Evolutionary conservation across 192 early-diverging fungal genomes (phyloP).

Genomic region (Podila epigama): DNA sequence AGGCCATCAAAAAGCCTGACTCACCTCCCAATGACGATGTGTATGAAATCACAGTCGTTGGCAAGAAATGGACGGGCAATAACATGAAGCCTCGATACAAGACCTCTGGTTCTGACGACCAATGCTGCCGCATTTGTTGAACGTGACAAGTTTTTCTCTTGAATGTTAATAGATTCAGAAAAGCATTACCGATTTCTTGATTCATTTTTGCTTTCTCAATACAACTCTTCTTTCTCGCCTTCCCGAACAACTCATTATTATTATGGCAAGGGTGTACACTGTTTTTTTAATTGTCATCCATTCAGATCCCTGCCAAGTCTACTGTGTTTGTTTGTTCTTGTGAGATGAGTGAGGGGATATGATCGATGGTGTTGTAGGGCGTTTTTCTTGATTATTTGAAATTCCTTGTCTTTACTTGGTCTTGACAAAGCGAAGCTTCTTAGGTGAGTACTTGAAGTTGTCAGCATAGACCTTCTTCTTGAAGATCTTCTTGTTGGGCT

Average conservation of each 20-base stretch:
- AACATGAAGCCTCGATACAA: background rate
- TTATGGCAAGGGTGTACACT: no score
- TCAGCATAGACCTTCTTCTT: constrained; percentile 88
- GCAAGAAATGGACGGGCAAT: constrained; percentile 48
- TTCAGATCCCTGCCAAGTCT: no score
- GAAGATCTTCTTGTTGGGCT: constrained; percentile 83
- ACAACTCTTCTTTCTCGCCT: no score
- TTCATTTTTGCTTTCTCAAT: no score
- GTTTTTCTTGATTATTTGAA: background rate
- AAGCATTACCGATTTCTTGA: no score
- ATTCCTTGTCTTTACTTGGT: constrained; percentile 72
- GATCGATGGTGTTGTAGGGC: background rate
- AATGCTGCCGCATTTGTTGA: constrained; percentile 37
- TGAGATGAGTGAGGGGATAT: background rate
- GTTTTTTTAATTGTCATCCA: no score
- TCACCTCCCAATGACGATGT: constrained; percentile 4
- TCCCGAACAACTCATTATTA: no score
- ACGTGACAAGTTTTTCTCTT: background rate
- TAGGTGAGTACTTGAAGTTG: constrained; percentile 89
- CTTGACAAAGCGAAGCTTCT: constrained; percentile 80
- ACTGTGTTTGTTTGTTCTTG: background rate
- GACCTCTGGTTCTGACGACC: constrained; percentile 3
- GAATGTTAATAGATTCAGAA: no score
- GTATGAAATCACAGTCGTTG: constrained; percentile 42
- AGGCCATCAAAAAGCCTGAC: background rate